phyloP scores from a whole-genome alignment of 805 yeast genomes.

The Candida ponderosae region DNA sequence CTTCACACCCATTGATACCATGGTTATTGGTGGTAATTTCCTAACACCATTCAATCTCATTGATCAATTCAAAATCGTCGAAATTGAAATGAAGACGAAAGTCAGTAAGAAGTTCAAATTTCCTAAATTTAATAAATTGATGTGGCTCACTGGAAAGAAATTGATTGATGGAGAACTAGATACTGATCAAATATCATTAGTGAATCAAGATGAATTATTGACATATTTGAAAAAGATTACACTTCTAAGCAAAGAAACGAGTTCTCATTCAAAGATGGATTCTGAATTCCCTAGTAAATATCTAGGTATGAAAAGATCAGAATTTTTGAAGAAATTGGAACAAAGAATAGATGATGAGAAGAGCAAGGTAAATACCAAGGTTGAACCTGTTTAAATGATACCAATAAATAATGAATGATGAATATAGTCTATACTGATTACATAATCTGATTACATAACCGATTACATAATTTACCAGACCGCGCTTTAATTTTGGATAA shows the following conservation, averaged over 20 bases:
- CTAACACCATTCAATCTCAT: slow-evolving; percentile 49
- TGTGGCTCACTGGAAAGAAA: slow-evolving; percentile 52
- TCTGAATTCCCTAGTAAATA: neutral
- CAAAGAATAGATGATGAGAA: no score
- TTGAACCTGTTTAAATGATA: no score
- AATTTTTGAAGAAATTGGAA: neutral
- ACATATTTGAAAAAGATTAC: neutral
- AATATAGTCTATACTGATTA: no score
- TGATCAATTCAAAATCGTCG: slow-evolving; percentile 53
- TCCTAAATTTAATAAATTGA: slow-evolving; percentile 63
- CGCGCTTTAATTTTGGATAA: no score
- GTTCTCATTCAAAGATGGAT: no score
- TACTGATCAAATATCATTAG: neutral
- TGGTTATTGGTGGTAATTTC: slow-evolving; percentile 86
- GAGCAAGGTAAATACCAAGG: no score
- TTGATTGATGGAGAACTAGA: neutral
- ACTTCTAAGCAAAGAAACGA: no score
- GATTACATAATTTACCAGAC: no score
- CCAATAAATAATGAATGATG: no score
- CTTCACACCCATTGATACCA: slow-evolving; percentile 69
- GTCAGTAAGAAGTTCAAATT: slow-evolving; percentile 74
- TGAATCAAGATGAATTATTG: neutral
- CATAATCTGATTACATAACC: no score
- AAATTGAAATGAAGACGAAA: slow-evolving; percentile 57
- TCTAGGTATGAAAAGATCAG: neutral